A percentile compares a stretch with the other conserved stretches of the same genome.
phyloP scores from a whole-genome alignment of 2,329 filamentous ascomycete species.

The Byssoonygena ceratinophila region DNA sequence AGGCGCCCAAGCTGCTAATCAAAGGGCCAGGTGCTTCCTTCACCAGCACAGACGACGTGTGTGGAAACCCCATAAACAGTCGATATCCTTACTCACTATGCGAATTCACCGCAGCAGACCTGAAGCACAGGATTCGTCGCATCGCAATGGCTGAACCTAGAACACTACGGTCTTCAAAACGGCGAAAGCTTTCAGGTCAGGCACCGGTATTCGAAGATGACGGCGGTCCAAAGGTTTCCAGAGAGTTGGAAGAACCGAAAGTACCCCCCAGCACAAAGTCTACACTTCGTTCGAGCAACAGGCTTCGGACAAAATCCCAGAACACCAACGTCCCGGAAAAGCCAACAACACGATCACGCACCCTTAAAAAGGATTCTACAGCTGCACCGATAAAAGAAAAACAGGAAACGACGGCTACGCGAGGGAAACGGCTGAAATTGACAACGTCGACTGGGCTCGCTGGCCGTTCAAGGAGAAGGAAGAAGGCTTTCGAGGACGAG shows the following conservation, averaged over 20 bases:
- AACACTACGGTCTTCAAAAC: conserved; percentile 26
- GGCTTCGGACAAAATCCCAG: conserved; percentile 1
- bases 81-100: background rate
- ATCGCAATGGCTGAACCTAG: conserved; percentile 8
- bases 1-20: too few relatives aligned
- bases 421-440: background rate
- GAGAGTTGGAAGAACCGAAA: background rate
- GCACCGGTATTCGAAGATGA: background rate
- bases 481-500: background rate
- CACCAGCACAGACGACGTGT: too few relatives aligned
- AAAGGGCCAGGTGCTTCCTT: too few relatives aligned
- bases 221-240: background rate
- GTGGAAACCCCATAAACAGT: too few relatives aligned
- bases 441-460: background rate
- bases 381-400: background rate
- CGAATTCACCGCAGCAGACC: background rate
- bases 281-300: background rate
- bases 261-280: background rate
- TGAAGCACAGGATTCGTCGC: too few relatives aligned
- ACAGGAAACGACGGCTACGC: background rate
- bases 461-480: background rate
- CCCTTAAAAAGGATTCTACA: background rate
- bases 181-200: conserved; percentile 28
- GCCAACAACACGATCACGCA: background rate
- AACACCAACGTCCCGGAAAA: background rate